Evolutionary conservation across 2,329 filamentous ascomycete genomes (phyloP).

Genomic region (Amylocarpus encephaloides): DNA sequence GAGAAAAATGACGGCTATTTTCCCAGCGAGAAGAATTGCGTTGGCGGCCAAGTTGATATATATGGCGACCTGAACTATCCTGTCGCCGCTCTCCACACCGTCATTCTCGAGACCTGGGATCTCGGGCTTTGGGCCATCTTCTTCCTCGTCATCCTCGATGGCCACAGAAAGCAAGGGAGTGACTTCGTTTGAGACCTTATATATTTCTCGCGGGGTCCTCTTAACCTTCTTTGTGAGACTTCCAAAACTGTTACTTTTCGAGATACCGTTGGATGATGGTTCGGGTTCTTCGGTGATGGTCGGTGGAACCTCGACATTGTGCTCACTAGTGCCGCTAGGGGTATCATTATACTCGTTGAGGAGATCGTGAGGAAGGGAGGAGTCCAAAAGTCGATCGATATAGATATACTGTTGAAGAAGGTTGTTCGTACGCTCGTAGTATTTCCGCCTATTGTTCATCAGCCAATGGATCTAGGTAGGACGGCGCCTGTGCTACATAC

Average conservation of each 20-base stretch:
- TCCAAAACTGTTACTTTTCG: slow-evolving; percentile 29
- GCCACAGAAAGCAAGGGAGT: slow-evolving; percentile 52
- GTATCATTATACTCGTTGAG: slow-evolving; percentile 77
- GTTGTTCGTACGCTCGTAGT: slow-evolving; percentile 85
- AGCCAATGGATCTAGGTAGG: slow-evolving; percentile 9
- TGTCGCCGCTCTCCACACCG: slow-evolving; percentile 66
- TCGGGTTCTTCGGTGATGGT: slow-evolving; percentile 64
- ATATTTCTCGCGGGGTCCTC: slow-evolving; percentile 79
- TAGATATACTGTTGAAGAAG: slow-evolving; percentile 89
- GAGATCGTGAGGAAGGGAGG: slow-evolving; percentile 83
- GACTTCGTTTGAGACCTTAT: slow-evolving; percentile 60
- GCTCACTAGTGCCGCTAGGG: slow-evolving; percentile 37
- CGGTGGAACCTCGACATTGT: slow-evolving; percentile 56
- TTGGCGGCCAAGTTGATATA: slow-evolving; percentile 62
- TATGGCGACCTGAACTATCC: slow-evolving; percentile 79
- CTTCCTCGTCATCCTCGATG: slow-evolving; percentile 34
- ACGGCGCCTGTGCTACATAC: slow-evolving; percentile 34
- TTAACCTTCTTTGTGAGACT: slow-evolving; percentile 51
- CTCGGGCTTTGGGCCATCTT: slow-evolving; percentile 43
- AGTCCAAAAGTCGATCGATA: slow-evolving; percentile 85
- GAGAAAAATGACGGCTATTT: slow-evolving; percentile 47
- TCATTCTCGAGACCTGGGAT: slow-evolving; percentile 68
- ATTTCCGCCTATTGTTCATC: slow-evolving; percentile 52
- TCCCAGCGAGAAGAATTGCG: slow-evolving; percentile 48
- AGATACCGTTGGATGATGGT: slow-evolving; percentile 8